phyloP scores from a whole-genome alignment of 495 filamentous ascomycete species.

The Trichocladium uniseriatum region DNA sequence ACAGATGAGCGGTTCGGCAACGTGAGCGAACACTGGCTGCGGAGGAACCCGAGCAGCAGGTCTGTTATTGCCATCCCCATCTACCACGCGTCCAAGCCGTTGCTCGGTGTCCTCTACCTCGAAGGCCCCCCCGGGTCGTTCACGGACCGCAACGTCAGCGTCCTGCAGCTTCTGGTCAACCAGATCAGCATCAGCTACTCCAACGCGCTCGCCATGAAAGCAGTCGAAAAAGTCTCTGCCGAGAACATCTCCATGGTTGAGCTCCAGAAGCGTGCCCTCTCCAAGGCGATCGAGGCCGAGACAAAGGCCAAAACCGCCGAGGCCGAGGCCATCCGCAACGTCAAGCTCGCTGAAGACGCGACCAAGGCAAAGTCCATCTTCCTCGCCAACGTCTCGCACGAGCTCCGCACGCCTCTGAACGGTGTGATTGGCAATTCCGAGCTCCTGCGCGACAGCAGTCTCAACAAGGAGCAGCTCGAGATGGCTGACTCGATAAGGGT shows the following conservation, averaged over 20 bases:
- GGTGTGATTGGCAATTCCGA: conserved; percentile 89
- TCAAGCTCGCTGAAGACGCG: conserved; percentile 83
- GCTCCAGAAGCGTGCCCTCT: conserved; percentile 72
- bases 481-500: conserved; percentile 89
- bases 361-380: conserved; percentile 88
- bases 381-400: conserved; percentile 85
- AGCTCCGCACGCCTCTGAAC: conserved; percentile 77
- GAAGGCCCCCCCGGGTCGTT: conserved; percentile 79
- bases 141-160: conserved; percentile 77
- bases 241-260: conserved; percentile 82
- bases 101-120: conserved; percentile 77
- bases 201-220: conserved; percentile 77
- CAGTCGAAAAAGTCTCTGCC: conserved; percentile 66
- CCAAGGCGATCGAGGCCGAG: conserved; percentile 70
- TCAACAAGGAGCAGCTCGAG: conserved; percentile 75
- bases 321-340: conserved; percentile 73
- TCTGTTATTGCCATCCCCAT: conserved; percentile 83
- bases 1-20: conserved; percentile 83
- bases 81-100: conserved; percentile 59
- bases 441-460: conserved; percentile 64
- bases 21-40: conserved; percentile 60
- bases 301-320: conserved; percentile 76
- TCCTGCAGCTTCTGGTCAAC: conserved; percentile 77
- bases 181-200: conserved; percentile 84
- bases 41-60: conserved; percentile 57